phyloP scores from a whole-genome alignment of 306 rosid species.

The Calophaca sinica region DNA sequence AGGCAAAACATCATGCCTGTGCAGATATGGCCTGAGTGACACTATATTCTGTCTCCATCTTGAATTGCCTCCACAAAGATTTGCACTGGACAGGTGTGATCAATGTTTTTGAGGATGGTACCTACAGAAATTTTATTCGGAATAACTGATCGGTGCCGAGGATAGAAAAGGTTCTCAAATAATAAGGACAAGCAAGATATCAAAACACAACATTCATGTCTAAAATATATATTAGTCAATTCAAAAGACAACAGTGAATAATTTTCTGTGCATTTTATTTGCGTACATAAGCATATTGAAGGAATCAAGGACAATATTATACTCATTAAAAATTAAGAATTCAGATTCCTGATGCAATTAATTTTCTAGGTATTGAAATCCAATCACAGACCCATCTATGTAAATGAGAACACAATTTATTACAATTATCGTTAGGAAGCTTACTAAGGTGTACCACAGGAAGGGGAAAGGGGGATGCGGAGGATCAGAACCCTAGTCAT shows the following conservation, averaged over 20 bases:
- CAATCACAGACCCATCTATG: neutral
- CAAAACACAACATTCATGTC: constrained; percentile 32
- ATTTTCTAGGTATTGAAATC: constrained; percentile 12
- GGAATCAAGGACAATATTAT: neutral
- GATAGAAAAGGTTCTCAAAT: constrained; percentile 36
- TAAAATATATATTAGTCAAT: constrained; percentile 11
- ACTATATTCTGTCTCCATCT: constrained; percentile 86
- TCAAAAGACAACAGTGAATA: constrained; percentile 18
- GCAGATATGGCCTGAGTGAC: constrained; percentile 98
- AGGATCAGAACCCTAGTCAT: neutral
- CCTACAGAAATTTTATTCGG: constrained; percentile 51
- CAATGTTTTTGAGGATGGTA: constrained; percentile 75
- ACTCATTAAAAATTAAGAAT: neutral
- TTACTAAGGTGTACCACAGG: neutral
- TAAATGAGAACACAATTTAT: constrained; percentile 4
- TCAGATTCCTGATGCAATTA: constrained; percentile 8
- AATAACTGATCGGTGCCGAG: constrained; percentile 33
- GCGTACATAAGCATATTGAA: neutral
- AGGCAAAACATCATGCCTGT: constrained; percentile 63
- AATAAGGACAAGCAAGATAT: constrained; percentile 10
- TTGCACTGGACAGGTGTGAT: constrained; percentile 97
- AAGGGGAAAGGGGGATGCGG: neutral
- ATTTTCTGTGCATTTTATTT: constrained; percentile 30
- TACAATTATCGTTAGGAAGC: neutral
- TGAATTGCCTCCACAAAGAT: constrained; percentile 97